Conservation (phyloP, 2,329 filamentous ascomycete genomes). For the Sclerotinia sclerotiorum region DNA sequence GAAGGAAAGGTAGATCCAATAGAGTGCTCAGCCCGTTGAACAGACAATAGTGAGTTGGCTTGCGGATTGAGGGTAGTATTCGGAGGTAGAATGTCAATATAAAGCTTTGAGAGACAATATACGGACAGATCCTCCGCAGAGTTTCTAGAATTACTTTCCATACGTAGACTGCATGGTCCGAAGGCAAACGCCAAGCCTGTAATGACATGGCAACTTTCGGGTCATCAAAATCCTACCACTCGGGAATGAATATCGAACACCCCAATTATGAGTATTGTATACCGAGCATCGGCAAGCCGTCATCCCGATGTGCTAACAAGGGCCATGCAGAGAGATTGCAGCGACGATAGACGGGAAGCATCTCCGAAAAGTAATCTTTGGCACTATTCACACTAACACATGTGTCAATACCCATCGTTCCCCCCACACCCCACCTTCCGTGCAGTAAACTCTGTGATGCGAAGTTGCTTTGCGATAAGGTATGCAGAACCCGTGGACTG, state of each 20-base stretch:
- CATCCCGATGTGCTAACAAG: not conserved
- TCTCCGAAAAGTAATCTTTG: not conserved
- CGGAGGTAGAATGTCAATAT: not conserved
- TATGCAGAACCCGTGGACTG: not conserved
- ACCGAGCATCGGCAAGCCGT: constrained; percentile 9
- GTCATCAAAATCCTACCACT: not conserved
- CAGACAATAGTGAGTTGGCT: not conserved
- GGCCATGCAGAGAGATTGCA: not conserved
- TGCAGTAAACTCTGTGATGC: not conserved
- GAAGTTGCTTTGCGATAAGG: not conserved
- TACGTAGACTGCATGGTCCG: not conserved
- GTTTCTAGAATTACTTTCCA: not conserved
- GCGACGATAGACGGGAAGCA: too few relatives aligned
- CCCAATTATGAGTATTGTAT: not conserved
- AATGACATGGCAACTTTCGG: constrained; percentile 1
- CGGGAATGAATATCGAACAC: not conserved
- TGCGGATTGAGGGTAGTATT: not conserved
- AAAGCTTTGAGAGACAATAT: not conserved
- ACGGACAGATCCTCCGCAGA: not conserved
- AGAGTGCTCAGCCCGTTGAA: not conserved
- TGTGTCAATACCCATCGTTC: not conserved
- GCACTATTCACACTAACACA: not conserved
- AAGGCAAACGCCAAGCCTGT: not conserved
- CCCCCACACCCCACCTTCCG: too few relatives aligned
- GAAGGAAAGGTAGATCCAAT: not conserved